phyloP scores from a whole-genome alignment of 805 yeast genomes.

The Ogataea thermomethanolica region DNA sequence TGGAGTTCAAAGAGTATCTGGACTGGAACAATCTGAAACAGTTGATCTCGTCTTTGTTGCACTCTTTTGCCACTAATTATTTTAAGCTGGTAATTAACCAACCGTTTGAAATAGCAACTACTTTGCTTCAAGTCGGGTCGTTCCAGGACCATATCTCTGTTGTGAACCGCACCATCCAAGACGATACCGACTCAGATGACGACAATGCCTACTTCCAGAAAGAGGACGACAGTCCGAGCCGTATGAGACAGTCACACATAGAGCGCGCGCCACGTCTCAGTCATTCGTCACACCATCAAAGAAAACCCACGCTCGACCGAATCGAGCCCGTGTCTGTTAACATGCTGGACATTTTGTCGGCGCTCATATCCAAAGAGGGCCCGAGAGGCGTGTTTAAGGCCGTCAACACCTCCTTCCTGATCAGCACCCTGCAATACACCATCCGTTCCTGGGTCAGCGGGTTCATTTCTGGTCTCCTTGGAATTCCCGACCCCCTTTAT shows the following conservation, averaged over 20 bases:
- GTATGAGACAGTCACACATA: slow-evolving; percentile 27
- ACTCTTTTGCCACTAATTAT: slow-evolving; percentile 66
- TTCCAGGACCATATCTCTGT: slow-evolving; percentile 35
- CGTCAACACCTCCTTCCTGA: slow-evolving; percentile 73
- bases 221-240: slow-evolving; percentile 23
- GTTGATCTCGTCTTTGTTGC: slow-evolving; percentile 50
- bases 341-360: slow-evolving; percentile 61
- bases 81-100: slow-evolving; percentile 67
- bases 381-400: slow-evolving; percentile 71
- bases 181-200: slow-evolving; percentile 39
- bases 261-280: slow-evolving; percentile 22
- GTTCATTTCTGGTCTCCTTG: slow-evolving; percentile 71
- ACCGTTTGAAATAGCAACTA: slow-evolving; percentile 82
- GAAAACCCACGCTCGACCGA: neutral
- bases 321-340: slow-evolving; percentile 57
- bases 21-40: slow-evolving; percentile 57
- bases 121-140: slow-evolving; percentile 77
- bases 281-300: slow-evolving; percentile 15
- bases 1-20: slow-evolving; percentile 65
- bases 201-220: slow-evolving; percentile 24
- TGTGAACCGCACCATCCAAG: slow-evolving; percentile 17
- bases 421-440: slow-evolving; percentile 69
- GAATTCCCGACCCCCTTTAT: slow-evolving; percentile 85
- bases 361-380: slow-evolving; percentile 66
- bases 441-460: slow-evolving; percentile 93